Evolutionary conservation across 345 rosid genomes (phyloP).

Genomic region (Garcia nutans): DNA sequence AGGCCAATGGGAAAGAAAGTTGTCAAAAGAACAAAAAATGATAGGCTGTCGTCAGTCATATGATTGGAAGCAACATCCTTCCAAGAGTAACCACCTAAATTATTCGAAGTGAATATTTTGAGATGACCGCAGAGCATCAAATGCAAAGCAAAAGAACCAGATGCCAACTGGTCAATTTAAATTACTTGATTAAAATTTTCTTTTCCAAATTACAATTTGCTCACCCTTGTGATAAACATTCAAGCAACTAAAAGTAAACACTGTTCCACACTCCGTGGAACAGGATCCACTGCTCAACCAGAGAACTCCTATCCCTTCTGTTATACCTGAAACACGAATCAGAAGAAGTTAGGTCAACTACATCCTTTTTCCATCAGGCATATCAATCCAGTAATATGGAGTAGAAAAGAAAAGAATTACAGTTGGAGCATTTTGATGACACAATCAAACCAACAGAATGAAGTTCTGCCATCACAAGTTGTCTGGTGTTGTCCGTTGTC

Average conservation of each 20-base stretch:
- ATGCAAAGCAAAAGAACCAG: constrained; percentile 3
- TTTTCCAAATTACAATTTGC: constrained; percentile 32
- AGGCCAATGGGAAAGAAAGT: neutral
- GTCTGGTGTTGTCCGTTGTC: constrained; percentile 51
- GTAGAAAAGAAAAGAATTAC: constrained; percentile 25
- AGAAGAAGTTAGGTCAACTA: neutral
- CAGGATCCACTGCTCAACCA: constrained; percentile 7
- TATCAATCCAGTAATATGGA: neutral
- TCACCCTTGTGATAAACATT: constrained; percentile 14
- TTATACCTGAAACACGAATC: constrained; percentile 22
- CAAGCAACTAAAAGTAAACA: constrained; percentile 22
- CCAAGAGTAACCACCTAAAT: neutral
- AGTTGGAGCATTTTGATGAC: constrained; percentile 13
- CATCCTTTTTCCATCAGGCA: neutral
- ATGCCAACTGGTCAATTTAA: constrained; percentile 7
- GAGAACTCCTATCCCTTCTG: constrained; percentile 7
- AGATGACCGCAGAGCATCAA: neutral
- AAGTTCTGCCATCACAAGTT: constrained; percentile 31
- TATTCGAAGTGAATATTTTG: neutral
- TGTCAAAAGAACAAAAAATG: no score
- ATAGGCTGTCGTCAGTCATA: neutral
- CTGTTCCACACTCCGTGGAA: neutral
- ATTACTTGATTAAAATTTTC: neutral
- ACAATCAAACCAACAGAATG: constrained; percentile 3
- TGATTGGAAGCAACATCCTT: neutral